Evolutionary conservation across 2,329 filamentous ascomycete genomes (phyloP), one percentile per base, ranked within the genome.

Genomic region (Epichloe bromicola): DNA sequence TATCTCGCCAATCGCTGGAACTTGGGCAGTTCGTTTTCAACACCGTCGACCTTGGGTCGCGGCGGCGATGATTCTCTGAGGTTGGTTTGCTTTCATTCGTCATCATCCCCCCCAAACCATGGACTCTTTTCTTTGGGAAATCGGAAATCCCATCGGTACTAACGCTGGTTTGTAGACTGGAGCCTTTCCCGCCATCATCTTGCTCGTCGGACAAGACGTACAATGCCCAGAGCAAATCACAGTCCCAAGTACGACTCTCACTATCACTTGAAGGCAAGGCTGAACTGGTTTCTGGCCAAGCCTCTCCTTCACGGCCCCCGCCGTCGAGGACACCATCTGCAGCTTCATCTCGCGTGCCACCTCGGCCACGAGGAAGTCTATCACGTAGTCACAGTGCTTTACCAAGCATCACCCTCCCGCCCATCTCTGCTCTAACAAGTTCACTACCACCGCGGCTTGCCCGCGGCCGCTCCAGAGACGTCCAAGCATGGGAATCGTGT

Each of bases 251-350:
- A 52, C 83, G 88, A 46, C 74, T 96, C 30, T 88, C 87, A 2
- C 81, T 93, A 61, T 93, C 88, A 17, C 76, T 90, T 34, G 88
- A 96, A 61, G 91, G 91, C 57, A 91, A 90, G 62, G 91, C 91
- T n/a, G 85, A 91, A 60, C 75, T 96, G 48, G 80, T 90, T 20
- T 80, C 84, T 50, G 76, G 83, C 55, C 80, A 84, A 55, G 74
- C 76, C 33, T 85, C 84, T 3, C 85, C 86, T 51, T 58, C 83
- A 81, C 48, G 61, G 61, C 49, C 63, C 79, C 74, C 53, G 73
- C 61, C 60, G 47, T 75, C 59, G 67, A 70, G 59, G 70, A 57
- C 75, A 70, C 53, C 74, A 65, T 54, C 74, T 70, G 60, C 70
- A 63, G 56, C 73, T 65, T 51, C 76, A 36, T 70, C 69, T 14